Conservation (phyloP, 345 rosid genomes). For the Dimocarpus longan region DNA sequence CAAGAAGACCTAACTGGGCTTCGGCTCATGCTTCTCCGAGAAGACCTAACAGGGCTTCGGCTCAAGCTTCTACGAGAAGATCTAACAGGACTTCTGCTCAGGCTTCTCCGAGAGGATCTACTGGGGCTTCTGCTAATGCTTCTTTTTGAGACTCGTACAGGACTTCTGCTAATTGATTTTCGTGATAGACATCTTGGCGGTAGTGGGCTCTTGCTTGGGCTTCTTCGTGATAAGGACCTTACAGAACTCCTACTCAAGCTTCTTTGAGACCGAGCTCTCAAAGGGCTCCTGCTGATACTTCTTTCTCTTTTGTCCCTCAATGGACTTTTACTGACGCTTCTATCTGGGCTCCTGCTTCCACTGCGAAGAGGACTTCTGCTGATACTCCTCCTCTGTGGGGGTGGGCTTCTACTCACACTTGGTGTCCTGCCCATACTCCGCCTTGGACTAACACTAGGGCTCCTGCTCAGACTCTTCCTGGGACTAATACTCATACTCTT, state of each 20-base stretch:
- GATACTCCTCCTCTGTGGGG: slow-evolving; percentile 40
- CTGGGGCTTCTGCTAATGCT: slow-evolving; percentile 44
- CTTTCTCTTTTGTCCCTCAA: slow-evolving; percentile 35
- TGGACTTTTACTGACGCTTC: slow-evolving; percentile 62
- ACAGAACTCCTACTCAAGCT: slow-evolving; percentile 55
- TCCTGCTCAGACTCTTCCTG: slow-evolving; percentile 62
- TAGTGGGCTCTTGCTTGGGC: slow-evolving; percentile 46
- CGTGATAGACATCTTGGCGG: slow-evolving; percentile 26
- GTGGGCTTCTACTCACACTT: slow-evolving; percentile 41
- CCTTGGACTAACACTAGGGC: slow-evolving; percentile 65
- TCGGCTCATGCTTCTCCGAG: slow-evolving; percentile 30
- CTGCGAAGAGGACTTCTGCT: slow-evolving; percentile 51
- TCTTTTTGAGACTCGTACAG: slow-evolving; percentile 38
- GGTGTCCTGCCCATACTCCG: slow-evolving; percentile 38
- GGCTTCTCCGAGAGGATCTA: slow-evolving; percentile 22
- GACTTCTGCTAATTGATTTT: slow-evolving; percentile 49
- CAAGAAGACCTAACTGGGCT: slow-evolving; percentile 18
- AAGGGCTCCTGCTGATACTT: slow-evolving; percentile 42
- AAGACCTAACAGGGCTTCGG: slow-evolving; percentile 60
- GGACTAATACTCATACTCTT: slow-evolving; percentile 89
- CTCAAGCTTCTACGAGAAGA: slow-evolving; percentile 50
- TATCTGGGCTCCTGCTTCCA: slow-evolving; percentile 52
- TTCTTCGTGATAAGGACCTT: slow-evolving; percentile 37
- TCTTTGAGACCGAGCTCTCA: slow-evolving; percentile 39
- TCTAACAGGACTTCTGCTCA: slow-evolving; percentile 3